Conservation (phyloP, 805 yeast species). For the Nakazawaea ishiwadae region DNA sequence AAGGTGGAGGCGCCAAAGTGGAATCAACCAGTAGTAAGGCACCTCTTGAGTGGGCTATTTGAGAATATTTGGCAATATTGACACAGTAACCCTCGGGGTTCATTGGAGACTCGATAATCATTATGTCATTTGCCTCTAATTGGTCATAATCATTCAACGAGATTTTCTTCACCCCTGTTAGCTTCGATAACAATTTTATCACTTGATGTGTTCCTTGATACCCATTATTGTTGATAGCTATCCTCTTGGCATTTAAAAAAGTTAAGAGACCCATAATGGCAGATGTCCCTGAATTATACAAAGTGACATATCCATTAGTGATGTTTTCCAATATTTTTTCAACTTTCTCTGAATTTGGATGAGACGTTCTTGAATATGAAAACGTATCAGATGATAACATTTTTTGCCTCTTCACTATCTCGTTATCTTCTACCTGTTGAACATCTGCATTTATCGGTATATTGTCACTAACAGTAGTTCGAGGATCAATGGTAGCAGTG, state of each 20-base stretch:
- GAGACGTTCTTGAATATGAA: conserved; percentile 36
- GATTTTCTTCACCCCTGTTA: conserved; percentile 34
- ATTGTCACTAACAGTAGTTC: neutral
- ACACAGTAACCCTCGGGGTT: conserved; percentile 44
- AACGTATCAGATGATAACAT: conserved; percentile 21
- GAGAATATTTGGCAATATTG: conserved; percentile 38
- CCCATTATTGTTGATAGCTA: conserved; percentile 40
- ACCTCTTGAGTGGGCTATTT: conserved; percentile 36
- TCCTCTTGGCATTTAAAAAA: conserved; percentile 37
- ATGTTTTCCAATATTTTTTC: conserved; percentile 42
- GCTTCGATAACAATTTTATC: conserved; percentile 35
- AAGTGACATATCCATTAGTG: conserved; percentile 40
- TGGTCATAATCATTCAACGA: conserved; percentile 28
- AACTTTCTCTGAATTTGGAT: conserved; percentile 43
- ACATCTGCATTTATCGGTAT: neutral
- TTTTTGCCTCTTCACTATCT: neutral
- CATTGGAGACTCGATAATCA: conserved; percentile 50
- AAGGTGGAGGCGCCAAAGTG: conserved; percentile 53
- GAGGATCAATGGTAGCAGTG: conserved; percentile 1
- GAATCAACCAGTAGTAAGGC: conserved; percentile 46
- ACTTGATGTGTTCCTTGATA: conserved; percentile 52
- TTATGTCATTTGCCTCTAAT: conserved; percentile 37
- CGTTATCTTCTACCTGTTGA: neutral
- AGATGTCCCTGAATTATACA: conserved; percentile 46
- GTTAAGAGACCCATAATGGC: conserved; percentile 48